A percentile compares a stretch with the other conserved stretches of the same genome.
These are phyloP conservation scores for Termitomyces sp. DNA, from an alignment of 768 basidiomycete genomes.

Conservation along the genomic window DNA sequence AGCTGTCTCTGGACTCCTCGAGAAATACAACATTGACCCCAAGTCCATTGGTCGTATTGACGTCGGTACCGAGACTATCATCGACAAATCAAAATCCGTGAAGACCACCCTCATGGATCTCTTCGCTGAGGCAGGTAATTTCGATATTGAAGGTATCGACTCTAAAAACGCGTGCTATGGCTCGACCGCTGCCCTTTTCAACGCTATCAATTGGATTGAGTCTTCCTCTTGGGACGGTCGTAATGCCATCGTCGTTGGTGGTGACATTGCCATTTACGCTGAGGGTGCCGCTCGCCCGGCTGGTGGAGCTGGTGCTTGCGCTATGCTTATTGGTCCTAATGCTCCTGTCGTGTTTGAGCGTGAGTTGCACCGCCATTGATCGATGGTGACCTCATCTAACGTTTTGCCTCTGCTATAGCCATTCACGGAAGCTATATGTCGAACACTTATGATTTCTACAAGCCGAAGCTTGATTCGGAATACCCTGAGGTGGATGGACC, in stretches of 20 bases:
- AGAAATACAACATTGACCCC: conserved; percentile 95
- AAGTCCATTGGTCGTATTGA: conserved; percentile 96
- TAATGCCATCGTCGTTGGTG: conserved; percentile 94
- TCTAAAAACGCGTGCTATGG: conserved; percentile 99
- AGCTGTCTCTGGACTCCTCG: conserved; percentile 88
- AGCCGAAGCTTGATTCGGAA: conserved; percentile 91
- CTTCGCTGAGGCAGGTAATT: conserved; percentile 89
- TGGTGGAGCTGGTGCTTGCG: conserved; percentile 94
- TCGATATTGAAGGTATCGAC: conserved; percentile 98
- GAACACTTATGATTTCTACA: conserved; percentile 99
- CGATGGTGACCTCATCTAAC: conserved; percentile 8
- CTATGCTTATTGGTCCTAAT: conserved; percentile 93
- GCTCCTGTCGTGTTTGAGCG: conserved; percentile 95
- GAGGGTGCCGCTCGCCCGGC: conserved; percentile 94
- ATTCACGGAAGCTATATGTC: conserved; percentile 96
- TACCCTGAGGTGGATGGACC: conserved; percentile 98
- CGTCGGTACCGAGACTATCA: conserved; percentile 98
- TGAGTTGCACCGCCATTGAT: conserved; percentile 39
- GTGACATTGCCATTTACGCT: conserved; percentile 97
- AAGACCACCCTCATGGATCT: conserved; percentile 99
- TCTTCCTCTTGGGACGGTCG: conserved; percentile 95
- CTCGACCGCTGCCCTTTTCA: conserved; percentile 97
- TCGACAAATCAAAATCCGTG: conserved; percentile 99
- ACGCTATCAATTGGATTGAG: conserved; percentile 98
- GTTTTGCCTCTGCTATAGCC: conserved; percentile 43